Evolutionary conservation across 345 rosid genomes (phyloP).

Genomic region (Euphorbia pulcherrima): DNA sequence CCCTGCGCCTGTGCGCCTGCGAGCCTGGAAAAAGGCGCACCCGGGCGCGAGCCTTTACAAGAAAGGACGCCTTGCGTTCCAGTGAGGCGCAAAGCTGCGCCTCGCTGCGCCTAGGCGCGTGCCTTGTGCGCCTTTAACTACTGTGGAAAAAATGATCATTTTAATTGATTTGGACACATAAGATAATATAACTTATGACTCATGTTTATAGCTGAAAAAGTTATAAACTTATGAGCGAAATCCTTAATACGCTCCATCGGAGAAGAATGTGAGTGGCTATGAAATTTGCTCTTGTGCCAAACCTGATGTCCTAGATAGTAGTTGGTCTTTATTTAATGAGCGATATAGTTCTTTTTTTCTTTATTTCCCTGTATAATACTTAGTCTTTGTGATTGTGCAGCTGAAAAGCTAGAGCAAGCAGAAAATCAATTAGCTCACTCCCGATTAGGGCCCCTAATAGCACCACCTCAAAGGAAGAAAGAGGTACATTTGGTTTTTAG

Average conservation of each 20-base stretch:
- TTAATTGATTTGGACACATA: too few relatives aligned
- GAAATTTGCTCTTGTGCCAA: background rate
- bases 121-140: too few relatives aligned
- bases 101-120: too few relatives aligned
- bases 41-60: too few relatives aligned
- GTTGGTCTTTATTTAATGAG: background rate
- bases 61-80: too few relatives aligned
- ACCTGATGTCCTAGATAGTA: background rate
- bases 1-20: too few relatives aligned
- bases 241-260: background rate
- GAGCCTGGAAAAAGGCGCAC: too few relatives aligned
- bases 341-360: background rate
- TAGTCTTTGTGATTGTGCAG: slow-evolving; percentile 38
- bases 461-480: slow-evolving; percentile 72
- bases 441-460: slow-evolving; percentile 62
- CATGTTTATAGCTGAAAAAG: background rate
- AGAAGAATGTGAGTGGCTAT: background rate
- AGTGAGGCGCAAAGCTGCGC: too few relatives aligned
- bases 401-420: slow-evolving; percentile 98
- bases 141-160: too few relatives aligned
- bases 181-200: background rate
- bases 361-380: background rate
- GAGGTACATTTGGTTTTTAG: slow-evolving; percentile 51
- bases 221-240: background rate
- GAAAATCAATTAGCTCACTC: slow-evolving; percentile 88